phyloP scores from a whole-genome alignment of 305 asterid genomes.

The Euphrasia arctica region DNA sequence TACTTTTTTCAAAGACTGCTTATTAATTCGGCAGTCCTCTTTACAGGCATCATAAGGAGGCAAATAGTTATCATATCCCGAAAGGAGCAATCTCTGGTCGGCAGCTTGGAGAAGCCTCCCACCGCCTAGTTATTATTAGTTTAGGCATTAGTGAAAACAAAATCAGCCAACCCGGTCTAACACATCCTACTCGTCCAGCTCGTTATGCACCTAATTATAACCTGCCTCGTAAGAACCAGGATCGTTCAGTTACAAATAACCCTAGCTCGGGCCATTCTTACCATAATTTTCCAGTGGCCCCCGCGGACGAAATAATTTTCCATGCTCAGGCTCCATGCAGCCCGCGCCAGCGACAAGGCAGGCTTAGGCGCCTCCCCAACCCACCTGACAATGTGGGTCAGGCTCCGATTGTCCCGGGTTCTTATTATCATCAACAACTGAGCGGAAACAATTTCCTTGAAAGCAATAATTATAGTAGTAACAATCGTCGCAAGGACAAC shows the following conservation, averaged over 20 bases:
- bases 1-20: neutral
- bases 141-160: constrained; percentile 43
- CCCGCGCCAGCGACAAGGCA: constrained; percentile 8
- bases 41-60: constrained; percentile 40
- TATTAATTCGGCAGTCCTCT: neutral
- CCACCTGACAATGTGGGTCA: constrained; percentile 30
- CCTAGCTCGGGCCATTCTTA: constrained; percentile 40
- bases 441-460: constrained; percentile 34
- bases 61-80: constrained; percentile 12
- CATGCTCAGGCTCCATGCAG: constrained; percentile 25
- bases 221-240: constrained; percentile 27
- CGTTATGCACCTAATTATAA: constrained; percentile 30
- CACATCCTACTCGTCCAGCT: constrained; percentile 27
- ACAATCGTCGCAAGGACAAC: constrained; percentile 46
- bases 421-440: constrained; percentile 34
- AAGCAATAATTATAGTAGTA: neutral
- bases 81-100: constrained; percentile 64
- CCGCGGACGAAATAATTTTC: neutral
- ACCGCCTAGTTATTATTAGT: constrained; percentile 73
- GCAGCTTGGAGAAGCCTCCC: constrained; percentile 90
- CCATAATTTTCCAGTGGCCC: constrained; percentile 37
- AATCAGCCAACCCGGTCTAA: constrained; percentile 33
- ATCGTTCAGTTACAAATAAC: constrained; percentile 24
- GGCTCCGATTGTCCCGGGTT: constrained; percentile 39
- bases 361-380: constrained; percentile 6